Percentiles rank a stretch among this genome's conserved stretches.
Conservation (phyloP, 306 rosid species). For the Vigna nakashimae region DNA sequence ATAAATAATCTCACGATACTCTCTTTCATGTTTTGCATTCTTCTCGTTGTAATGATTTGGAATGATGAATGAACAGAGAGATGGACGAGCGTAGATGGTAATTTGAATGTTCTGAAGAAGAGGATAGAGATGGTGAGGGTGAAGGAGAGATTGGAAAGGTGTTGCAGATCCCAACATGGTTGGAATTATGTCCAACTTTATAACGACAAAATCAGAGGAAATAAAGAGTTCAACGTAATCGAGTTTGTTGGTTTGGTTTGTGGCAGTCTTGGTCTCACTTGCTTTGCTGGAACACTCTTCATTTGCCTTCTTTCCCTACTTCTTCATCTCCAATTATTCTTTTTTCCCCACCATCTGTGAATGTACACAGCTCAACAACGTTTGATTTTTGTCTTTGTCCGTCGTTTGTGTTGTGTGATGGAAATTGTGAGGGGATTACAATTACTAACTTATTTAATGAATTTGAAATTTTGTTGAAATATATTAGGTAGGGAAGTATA, state of each 20-base stretch:
- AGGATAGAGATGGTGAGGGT: slow-evolving; percentile 58
- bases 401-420: background rate
- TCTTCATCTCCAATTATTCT: slow-evolving; percentile 47
- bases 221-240: slow-evolving; percentile 37
- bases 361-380: background rate
- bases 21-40: too few relatives aligned
- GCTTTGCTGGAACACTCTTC: slow-evolving; percentile 51
- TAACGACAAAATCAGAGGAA: slow-evolving; percentile 33
- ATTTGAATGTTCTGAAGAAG: slow-evolving; percentile 56
- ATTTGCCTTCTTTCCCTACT: slow-evolving; percentile 56
- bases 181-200: slow-evolving; percentile 55
- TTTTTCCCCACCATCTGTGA: background rate
- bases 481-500: too few relatives aligned
- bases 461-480: too few relatives aligned
- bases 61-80: slow-evolving; percentile 35
- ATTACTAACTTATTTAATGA: background rate
- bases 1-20: too few relatives aligned
- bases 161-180: slow-evolving; percentile 51
- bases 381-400: background rate
- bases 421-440: slow-evolving; percentile 2
- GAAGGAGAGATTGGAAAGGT: slow-evolving; percentile 63
- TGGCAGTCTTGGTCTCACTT: slow-evolving; percentile 55
- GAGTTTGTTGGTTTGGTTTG: slow-evolving; percentile 47
- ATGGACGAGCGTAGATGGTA: slow-evolving; percentile 59
- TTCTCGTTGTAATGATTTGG: too few relatives aligned